Evolutionary conservation across 495 filamentous ascomycete genomes (phyloP), one percentile per base, ranked within the genome.

Genomic region (Mytilinidion resinicola): DNA sequence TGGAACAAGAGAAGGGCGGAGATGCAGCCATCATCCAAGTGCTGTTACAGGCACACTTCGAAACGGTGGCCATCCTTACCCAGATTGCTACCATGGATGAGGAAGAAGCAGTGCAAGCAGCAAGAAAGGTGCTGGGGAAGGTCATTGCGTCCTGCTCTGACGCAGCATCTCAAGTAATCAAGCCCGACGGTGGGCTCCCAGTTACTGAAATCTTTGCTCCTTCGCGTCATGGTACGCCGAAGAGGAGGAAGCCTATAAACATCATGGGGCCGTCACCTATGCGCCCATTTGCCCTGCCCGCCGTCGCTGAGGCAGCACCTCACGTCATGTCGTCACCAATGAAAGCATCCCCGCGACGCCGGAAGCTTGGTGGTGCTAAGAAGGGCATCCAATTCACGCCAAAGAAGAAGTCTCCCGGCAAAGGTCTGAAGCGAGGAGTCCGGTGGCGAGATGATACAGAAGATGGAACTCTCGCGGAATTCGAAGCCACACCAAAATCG

Each of bases 371-470:
- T 19, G 74, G 80, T 38, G 79, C 79, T 14, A 86, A 86, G 63
- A 98, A 96, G 73, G 82, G 83, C 11, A 80, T 95, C 47, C 80
- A 84, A 33, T 95, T 96, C 67, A 87, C 89, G 3, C 89, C 89
- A 0, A 92, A 89, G 77, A 93, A 93, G 75, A 87, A 81, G 67
- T 73, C 83, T 33, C 76, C 79, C 0, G 64, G 62, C 10, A 85
- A 85, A 59, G 61, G 73, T 25, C 55, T 69, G 15, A 93, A 95
- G 75, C 78, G 89, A 64, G 82, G 80, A 38, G 93, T 98, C 12
- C 80, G 91, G 53, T 98, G 95, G 95, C 85, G 87, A 47, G 93
- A 98, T 67, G 93, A 97, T 64, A 87, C 87, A 51, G 81, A 96
- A 66, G 75, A 81, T 15, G 90, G 89, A 9, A 79, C 85, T 34